These are phyloP conservation scores for Psilocybe subaeruginosa DNA, from an alignment of 768 basidiomycete genomes.

Conservation along the genomic window DNA sequence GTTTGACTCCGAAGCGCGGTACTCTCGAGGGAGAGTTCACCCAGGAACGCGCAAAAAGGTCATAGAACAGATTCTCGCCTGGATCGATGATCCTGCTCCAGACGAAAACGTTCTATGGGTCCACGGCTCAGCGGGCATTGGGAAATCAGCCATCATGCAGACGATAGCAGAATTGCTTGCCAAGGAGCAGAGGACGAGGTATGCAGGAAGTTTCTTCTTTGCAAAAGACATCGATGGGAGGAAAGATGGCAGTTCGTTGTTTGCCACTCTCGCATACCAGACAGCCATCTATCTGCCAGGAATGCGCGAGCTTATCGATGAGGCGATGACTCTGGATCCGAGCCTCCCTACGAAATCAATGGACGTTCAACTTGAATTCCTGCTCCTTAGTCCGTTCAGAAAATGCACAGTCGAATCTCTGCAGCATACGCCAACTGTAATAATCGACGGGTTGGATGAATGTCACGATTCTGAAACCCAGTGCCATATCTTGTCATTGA, in stretches of 20 bases:
- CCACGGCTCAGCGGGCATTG: slow-evolving; percentile 12
- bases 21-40: slow-evolving; percentile 7
- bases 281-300: not conserved
- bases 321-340: not conserved
- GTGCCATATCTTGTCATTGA: not conserved
- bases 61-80: not conserved
- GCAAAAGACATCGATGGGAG: not conserved
- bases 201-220: slow-evolving; percentile 4
- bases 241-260: not conserved
- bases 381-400: not conserved
- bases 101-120: slow-evolving; percentile 12
- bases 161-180: slow-evolving; percentile 2
- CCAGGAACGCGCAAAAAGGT: slow-evolving; percentile 7
- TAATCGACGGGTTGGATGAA: slow-evolving; percentile 8
- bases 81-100: not conserved
- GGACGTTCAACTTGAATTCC: not conserved
- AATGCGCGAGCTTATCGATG: not conserved
- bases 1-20: slow-evolving; percentile 1
- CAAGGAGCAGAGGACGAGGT: not conserved
- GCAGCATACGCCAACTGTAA: not conserved
- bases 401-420: not conserved
- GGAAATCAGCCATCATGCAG: slow-evolving; percentile 18
- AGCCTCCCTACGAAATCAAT: not conserved
- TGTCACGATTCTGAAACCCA: not conserved
- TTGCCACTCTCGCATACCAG: slow-evolving; percentile 8